A percentile compares a stretch with the other conserved stretches of the same genome.
phyloP scores from a whole-genome alignment of 768 basidiomycete species.

The Mycena indigotica region DNA sequence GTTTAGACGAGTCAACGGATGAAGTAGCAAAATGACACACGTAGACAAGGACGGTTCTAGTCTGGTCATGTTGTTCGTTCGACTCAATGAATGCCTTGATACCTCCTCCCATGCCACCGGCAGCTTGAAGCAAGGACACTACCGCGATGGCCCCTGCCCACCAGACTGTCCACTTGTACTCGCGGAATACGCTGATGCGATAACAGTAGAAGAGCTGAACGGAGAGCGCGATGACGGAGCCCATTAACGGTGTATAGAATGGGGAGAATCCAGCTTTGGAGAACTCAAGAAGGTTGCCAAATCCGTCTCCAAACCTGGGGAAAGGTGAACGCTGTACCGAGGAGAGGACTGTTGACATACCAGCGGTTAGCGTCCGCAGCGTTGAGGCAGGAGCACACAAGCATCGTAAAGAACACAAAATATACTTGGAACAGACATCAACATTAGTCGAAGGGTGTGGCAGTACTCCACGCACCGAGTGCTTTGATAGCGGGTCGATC shows the following conservation, averaged over 20 bases:
- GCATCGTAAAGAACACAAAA: conserved; percentile 23
- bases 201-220: conserved; percentile 36
- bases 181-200: conserved; percentile 30
- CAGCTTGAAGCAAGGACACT: conserved; percentile 22
- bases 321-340: too few species aligned
- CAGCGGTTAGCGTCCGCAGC: conserved; percentile 28
- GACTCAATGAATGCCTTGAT: conserved; percentile 11
- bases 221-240: conserved; percentile 26
- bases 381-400: conserved; percentile 19
- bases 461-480: conserved; percentile 5
- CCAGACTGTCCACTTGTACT: conserved; percentile 3
- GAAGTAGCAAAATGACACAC: conserved; percentile 5
- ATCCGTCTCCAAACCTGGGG: conserved; percentile 26
- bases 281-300: conserved; percentile 19
- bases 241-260: conserved; percentile 22
- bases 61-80: conserved; percentile 11
- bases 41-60: conserved; percentile 12
- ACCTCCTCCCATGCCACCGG: conserved; percentile 22
- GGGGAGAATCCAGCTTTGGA: conserved; percentile 17
- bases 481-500: conserved; percentile 4
- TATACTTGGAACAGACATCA: conserved; percentile 15
- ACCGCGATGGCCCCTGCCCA: conserved; percentile 12
- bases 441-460: neutral
- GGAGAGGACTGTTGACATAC: too few species aligned
- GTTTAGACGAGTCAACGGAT: neutral